Evolutionary conservation across 1,139 yeast species (phyloP).

Genomic region (Pneumocystis sp.): DNA sequence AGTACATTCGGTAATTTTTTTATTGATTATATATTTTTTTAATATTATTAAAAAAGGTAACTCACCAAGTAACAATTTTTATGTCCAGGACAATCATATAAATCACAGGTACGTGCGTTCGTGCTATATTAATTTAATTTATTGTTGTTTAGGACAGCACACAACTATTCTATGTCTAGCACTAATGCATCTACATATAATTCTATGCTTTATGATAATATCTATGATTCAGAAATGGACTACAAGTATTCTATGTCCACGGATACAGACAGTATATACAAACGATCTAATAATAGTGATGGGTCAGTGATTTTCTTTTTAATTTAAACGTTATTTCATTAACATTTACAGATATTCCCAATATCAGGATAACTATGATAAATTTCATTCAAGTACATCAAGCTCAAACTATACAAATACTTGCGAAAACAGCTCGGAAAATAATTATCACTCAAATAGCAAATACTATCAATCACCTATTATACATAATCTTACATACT

Average conservation of each 20-base stretch:
- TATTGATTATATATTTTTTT: neutral
- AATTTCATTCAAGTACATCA: neutral
- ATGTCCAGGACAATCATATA: neutral
- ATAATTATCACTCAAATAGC: neutral
- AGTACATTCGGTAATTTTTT: conserved; percentile 12
- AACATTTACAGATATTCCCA: neutral
- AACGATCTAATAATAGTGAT: neutral
- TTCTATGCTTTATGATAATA: neutral
- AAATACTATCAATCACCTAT: neutral
- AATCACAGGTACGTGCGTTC: neutral
- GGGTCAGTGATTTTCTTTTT: neutral
- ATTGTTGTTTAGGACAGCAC: neutral
- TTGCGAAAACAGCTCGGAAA: neutral
- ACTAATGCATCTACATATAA: neutral
- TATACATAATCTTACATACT: neutral
- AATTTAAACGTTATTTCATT: neutral
- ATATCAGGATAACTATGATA: neutral
- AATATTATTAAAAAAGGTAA: neutral
- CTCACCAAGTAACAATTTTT: neutral
- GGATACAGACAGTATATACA: neutral
- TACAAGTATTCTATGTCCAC: neutral
- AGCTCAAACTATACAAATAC: neutral
- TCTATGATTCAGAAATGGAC: neutral
- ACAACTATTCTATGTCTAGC: neutral
- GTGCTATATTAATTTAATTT: neutral